These are phyloP conservation scores for Tricholoma furcatifolium DNA, from an alignment of 768 basidiomycete species.

Conservation along the genomic window DNA sequence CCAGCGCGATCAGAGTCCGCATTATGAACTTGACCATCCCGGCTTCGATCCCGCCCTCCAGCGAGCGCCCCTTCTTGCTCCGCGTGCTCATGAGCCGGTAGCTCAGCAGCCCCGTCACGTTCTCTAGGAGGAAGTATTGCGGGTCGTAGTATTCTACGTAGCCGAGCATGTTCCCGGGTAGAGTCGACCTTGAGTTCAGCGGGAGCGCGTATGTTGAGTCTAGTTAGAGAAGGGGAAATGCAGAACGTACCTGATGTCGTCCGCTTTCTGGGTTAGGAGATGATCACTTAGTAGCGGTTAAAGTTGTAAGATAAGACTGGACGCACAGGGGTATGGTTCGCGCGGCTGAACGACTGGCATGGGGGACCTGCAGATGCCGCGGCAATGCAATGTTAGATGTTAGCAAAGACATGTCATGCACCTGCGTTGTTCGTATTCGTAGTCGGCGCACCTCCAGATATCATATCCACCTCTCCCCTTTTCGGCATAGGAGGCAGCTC, in stretches of 20 bases:
- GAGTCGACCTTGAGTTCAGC: constrained; percentile 43
- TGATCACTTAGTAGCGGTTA: too few relatives aligned
- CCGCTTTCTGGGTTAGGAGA: constrained; percentile 50
- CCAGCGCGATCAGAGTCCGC: constrained; percentile 57
- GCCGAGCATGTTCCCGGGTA: constrained; percentile 70
- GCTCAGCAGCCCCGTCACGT: constrained; percentile 61
- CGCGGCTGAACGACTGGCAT: constrained; percentile 69
- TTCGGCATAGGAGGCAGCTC: constrained; percentile 49
- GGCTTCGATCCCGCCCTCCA: constrained; percentile 41
- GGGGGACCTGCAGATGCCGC: constrained; percentile 69
- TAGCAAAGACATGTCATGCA: too few relatives aligned
- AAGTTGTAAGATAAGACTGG: background rate
- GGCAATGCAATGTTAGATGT: too few relatives aligned
- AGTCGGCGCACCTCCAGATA: constrained; percentile 62
- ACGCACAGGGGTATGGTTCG: constrained; percentile 60
- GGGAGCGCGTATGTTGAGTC: background rate
- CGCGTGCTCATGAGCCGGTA: constrained; percentile 44
- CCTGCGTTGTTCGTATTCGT: background rate
- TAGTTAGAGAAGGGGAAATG: background rate
- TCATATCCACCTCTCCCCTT: constrained; percentile 61
- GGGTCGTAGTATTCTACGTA: constrained; percentile 67
- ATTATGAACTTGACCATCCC: constrained; percentile 70
- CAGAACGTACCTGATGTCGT: constrained; percentile 53
- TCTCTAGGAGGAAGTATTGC: constrained; percentile 67
- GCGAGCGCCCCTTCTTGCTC: constrained; percentile 22